phyloP scores from a whole-genome alignment of 306 rosid species.

The Rubus idaeus region DNA sequence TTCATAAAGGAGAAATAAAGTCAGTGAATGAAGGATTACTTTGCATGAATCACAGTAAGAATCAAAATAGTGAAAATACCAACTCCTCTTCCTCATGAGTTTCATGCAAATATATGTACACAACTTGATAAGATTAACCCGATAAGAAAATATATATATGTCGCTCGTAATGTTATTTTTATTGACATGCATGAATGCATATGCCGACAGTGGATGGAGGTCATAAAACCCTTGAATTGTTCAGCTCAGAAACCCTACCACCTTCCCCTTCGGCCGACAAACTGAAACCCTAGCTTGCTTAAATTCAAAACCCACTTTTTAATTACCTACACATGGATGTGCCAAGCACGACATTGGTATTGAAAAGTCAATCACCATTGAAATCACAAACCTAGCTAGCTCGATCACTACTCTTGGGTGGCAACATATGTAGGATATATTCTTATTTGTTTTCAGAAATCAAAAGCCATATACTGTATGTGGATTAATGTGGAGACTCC shows the following conservation, averaged over 20 bases:
- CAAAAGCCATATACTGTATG: not conserved
- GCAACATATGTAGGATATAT: not conserved
- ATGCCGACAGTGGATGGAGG: not conserved
- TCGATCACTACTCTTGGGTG: not conserved
- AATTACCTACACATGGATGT: not conserved
- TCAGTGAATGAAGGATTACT: no score
- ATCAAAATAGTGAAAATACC: no score
- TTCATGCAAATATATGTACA: no score
- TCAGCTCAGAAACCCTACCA: slow-evolving; percentile 7
- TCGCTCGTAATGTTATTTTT: no score
- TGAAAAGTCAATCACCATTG: slow-evolving; percentile 1
- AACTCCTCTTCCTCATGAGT: no score
- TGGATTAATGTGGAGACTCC: not conserved
- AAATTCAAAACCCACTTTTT: slow-evolving; percentile 8
- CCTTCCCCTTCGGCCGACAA: slow-evolving; percentile 15
- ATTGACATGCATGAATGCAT: not conserved
- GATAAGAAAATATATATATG: no score
- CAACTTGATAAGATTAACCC: no score
- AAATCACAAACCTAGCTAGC: not conserved
- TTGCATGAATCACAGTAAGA: no score
- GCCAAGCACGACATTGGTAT: not conserved
- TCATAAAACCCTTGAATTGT: not conserved
- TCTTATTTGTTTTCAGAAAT: not conserved
- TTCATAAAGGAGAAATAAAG: no score
- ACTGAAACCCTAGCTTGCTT: not conserved